Evolutionary conservation across 2,329 filamentous ascomycete genomes (phyloP), one percentile per base, ranked within the genome.

Genomic region (Colletotrichum sidae): DNA sequence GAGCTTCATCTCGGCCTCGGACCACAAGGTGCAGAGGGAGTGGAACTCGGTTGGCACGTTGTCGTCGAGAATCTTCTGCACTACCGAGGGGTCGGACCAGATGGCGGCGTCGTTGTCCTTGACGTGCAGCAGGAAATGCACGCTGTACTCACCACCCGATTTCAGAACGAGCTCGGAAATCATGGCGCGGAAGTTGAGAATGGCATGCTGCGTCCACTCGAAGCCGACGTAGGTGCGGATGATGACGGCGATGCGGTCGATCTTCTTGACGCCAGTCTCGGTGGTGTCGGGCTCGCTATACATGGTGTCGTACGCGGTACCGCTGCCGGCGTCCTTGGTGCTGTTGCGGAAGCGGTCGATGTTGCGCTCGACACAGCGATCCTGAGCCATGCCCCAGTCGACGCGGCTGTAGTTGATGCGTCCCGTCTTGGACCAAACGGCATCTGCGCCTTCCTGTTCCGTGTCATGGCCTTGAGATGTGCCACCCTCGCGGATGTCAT

Each of bases 121-220:
- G 69, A 96, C 92, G 70, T 97, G 93, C 44, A 97, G 85, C 41
- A 97, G 82, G 74, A 97, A 93, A 76, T 96, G 92, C 3, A 97
- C 84, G 5, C 86, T 85, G 71, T 96, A 97, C 75, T 97, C 92
- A 51, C 91, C 92, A 38, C 93, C 92, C 0, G 92, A 94, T 60
- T 88, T 83, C 53, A 97, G 80, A 8, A 90, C 88, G 9, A 96
- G 82, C 77, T 97, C 93, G 4, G 90, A 88, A 46, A 97, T 88
- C 71, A 97, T 81, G 38, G 94, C 90, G 13, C 93, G 91, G 71
- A 97, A 86, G 77, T 94, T 94, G 72, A 96, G 83, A 41, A 96
- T 83, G 49, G 92, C 88, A 73, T 95, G 90, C 3, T 88, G 83
- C 2, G 92, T 93, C 81, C 94, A 97, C 55, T 88, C 79, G 78